Base-by-base conservation (phyloP, 2,329 filamentous ascomycete genomes). In the Ascosphaera pollenicola region DNA sequence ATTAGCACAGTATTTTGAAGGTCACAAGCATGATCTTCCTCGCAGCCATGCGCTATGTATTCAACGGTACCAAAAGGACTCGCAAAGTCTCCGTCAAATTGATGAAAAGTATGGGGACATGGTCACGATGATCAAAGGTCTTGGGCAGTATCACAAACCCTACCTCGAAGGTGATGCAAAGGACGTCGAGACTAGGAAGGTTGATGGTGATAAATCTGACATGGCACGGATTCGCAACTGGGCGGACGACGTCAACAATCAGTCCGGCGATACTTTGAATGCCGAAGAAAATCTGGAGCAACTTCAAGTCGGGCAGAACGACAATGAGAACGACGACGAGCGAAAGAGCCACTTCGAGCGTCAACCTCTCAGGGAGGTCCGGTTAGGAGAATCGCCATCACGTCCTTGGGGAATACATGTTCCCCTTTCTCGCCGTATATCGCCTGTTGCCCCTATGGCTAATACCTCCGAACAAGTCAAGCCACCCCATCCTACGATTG, bases 51-150 rank as follows among this genome's bases (percentile, higher is more conserved):
- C 91, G 54, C 72, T 94, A 35, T 95, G 87, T 56, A 75, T 95
- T 43, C 76, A 80, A 51, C 73, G 85, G 41, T 93, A 93, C 54
- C 82, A 92, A 58, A 78, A 73, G 56, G 87, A 85, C 51, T 78
- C 87, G 48, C 71, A 79, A 45, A 80, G 85, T 51, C 80, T 92
- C 51, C 74, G 75, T 46, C 81, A 91, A 57, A 66, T 95, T 40
- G 87, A 95, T 55, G 82, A 82, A 45, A 95, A 94, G 56, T 95
- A 94, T 54, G 84, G 83, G 46, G 87, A 78, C 54, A 64, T 94
- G 35, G 83, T 82, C 48, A 91, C 73, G 59, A 94, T 95, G 87
- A 91, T 95, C 44, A 78, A 89, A 54, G 83, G 83, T 7, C 64
- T 95, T 31, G 81, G 84, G 37, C 71, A 77, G 46, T 82, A 91